These are phyloP conservation scores for Furculomyces boomerangus DNA, from an alignment of 371 early-diverging fungal genomes.

Conservation along the genomic window DNA sequence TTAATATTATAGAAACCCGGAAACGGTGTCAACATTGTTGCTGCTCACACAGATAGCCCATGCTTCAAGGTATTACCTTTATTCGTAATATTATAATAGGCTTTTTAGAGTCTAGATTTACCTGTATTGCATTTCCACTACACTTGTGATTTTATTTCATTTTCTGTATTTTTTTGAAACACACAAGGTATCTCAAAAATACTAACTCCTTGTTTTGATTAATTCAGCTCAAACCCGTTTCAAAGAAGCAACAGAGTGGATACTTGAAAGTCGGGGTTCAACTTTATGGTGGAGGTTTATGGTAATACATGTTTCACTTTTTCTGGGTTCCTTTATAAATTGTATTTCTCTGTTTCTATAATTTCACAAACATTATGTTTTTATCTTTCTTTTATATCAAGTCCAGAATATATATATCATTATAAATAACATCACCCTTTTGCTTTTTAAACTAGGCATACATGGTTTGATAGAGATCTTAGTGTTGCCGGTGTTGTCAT, in stretches of 20 bases:
- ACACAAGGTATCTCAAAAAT: neutral
- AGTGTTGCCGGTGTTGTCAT: slow-evolving; percentile 90
- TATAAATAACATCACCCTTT: no score
- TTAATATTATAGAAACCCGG: slow-evolving; percentile 37
- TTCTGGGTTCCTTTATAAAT: no score
- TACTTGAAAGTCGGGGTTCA: slow-evolving; percentile 85
- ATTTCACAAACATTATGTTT: no score
- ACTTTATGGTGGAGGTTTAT: slow-evolving; percentile 85
- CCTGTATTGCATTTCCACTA: neutral
- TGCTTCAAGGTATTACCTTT: slow-evolving; percentile 62
- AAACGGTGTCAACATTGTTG: slow-evolving; percentile 74
- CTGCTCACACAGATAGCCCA: slow-evolving; percentile 94
- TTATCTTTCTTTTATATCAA: no score
- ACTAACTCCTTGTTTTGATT: neutral
- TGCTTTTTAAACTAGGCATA: slow-evolving; percentile 55
- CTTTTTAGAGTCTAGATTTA: neutral
- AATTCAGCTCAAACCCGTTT: slow-evolving; percentile 73
- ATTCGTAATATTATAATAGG: slow-evolving; percentile 1
- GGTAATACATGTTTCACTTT: no score
- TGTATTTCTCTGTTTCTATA: no score
- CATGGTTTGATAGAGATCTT: slow-evolving; percentile 97
- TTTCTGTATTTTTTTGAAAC: no score
- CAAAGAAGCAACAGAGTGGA: slow-evolving; percentile 55
- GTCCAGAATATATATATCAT: no score
- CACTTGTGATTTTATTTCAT: neutral